Base-by-base conservation (phyloP, 352 stramenopile species). In the Bremia lactucae region DNA sequence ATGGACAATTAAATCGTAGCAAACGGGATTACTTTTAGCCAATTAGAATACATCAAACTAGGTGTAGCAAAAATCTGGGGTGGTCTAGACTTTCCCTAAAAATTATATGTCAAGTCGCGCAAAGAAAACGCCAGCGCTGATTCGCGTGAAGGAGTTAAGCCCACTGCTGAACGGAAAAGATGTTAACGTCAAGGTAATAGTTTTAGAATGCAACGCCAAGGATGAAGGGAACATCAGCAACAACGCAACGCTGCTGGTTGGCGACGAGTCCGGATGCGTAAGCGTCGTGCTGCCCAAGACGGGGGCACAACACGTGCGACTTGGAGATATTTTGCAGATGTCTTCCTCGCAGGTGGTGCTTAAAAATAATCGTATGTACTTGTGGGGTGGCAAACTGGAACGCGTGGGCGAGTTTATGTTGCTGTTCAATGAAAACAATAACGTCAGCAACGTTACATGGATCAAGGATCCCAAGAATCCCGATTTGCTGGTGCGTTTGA, bases 381-480 rank as follows among this genome's bases (percentile, higher is more conserved):
- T 88, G 37, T 91, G 68, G 70, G 73, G 75, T 29, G 78, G 81
- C 29, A 81, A 82, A 26, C 66, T 91, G 41, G 81, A 93, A 55
- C 77, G 81, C 37, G 70, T 87, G 21, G 81, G 81, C 41, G 81
- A 93, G 34, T 93, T 90, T 55, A 64, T 80, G 9, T 52, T 89
- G 69, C 65, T 90, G 6, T 93, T 93, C 45, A 93, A 93, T 47
- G 81, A 93, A 59, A 62, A 59, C 21, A 36, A 62, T 46, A 90
- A 93, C 40, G 66, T 93, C 34, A 93, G 77, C 66, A 88, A 65
- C 39, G 54, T 89, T 49, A 70, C 76, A 21, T 93, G 80, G 70
- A 70, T 85, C 25, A 87, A 87, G 34, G 81, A 93, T 51, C 74
- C 74, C 11, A 65, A 59, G 29, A 83, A 87, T 45, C 72, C 71